Conservation (phyloP, 192 early-diverging fungal species). For the Coemansia sp. region DNA sequence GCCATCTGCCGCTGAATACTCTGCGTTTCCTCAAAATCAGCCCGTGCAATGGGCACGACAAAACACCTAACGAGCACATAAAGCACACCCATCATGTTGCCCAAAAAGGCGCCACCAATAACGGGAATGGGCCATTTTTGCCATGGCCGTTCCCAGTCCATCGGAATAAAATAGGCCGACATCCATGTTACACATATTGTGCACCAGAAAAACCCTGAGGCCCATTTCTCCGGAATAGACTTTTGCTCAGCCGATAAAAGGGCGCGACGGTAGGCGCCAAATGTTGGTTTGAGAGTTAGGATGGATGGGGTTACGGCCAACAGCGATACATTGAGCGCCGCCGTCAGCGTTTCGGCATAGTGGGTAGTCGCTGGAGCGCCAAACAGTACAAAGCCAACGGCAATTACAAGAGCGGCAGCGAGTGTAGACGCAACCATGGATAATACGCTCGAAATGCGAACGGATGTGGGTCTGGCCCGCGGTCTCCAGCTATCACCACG, state of each 20-base stretch:
- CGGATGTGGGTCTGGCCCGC: conserved; percentile 2
- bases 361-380: conserved; percentile 37
- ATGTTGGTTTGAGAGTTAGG: conserved; percentile 24
- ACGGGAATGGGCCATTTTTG: conserved; percentile 52
- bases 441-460: conserved; percentile 8
- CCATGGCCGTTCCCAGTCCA: conserved; percentile 56
- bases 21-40: conserved; percentile 36
- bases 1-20: conserved; percentile 7
- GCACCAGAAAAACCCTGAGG: conserved; percentile 48
- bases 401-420: conserved; percentile 4
- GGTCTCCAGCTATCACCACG: background rate
- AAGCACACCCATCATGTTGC: conserved; percentile 36
- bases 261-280: conserved; percentile 24
- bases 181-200: conserved; percentile 33
- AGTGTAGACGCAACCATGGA: conserved; percentile 16
- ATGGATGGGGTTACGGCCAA: conserved; percentile 44
- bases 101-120: conserved; percentile 44
- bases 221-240: conserved; percentile 47
- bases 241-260: conserved; percentile 19
- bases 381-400: conserved; percentile 30
- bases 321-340: conserved; percentile 36
- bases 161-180: conserved; percentile 42
- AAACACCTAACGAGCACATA: conserved; percentile 44
- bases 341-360: conserved; percentile 32
- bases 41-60: conserved; percentile 25